phyloP scores from a whole-genome alignment of 2,329 filamentous ascomycete species.

The Dryadomyces sulphureus region DNA sequence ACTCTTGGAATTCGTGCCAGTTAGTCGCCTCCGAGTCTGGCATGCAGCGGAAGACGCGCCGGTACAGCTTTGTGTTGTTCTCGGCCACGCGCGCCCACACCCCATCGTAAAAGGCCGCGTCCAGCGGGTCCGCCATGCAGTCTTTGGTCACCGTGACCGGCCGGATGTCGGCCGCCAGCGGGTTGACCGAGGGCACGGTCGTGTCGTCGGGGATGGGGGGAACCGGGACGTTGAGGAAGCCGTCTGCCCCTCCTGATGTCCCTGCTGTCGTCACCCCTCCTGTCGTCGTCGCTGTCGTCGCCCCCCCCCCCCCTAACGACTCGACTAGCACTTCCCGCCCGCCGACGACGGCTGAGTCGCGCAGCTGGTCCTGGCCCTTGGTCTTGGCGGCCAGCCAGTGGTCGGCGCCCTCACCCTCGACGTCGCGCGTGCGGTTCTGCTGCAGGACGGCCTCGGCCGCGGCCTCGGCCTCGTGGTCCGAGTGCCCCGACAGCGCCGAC shows the following conservation, averaged over 20 bases:
- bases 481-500: neutral
- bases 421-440: conserved; percentile 51
- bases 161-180: conserved; percentile 51
- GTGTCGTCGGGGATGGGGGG: conserved; percentile 55
- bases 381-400: conserved; percentile 54
- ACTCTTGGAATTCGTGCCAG: conserved; percentile 88
- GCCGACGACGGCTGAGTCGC: conserved; percentile 56
- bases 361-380: conserved; percentile 44
- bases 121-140: conserved; percentile 86
- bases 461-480: neutral
- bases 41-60: conserved; percentile 90
- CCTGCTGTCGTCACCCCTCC: too few species aligned
- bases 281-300: neutral
- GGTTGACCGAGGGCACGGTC: conserved; percentile 41
- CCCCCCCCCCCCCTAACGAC: conserved; percentile 1
- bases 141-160: conserved; percentile 67
- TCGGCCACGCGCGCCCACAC: conserved; percentile 77
- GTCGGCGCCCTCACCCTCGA: conserved; percentile 65
- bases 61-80: conserved; percentile 92
- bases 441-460: conserved; percentile 15
- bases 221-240: too few species aligned
- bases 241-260: too few species aligned
- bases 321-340: conserved; percentile 59
- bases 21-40: conserved; percentile 87
- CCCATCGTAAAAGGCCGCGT: conserved; percentile 68